Percentiles rank a stretch among this genome's conserved stretches.
Conservation (phyloP, 352 stramenopile species). For the Phytophthora palmivora region DNA sequence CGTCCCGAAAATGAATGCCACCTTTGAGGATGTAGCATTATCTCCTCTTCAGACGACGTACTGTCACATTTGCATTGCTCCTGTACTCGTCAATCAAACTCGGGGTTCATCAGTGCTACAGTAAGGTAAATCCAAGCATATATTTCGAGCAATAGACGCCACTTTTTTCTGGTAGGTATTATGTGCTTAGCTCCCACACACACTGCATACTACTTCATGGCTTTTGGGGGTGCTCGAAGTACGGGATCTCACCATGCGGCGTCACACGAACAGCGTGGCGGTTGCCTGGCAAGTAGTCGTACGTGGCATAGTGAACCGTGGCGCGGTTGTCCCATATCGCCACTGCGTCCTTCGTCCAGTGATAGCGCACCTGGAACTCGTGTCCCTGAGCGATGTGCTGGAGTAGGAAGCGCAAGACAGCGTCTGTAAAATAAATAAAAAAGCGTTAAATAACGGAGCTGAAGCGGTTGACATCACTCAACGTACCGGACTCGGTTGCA, state of each 20-base stretch:
- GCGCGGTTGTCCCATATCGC: conserved; percentile 30
- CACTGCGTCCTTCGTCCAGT: conserved; percentile 29
- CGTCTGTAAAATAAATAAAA: conserved; percentile 2
- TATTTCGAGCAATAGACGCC: no score
- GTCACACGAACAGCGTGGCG: conserved; percentile 28
- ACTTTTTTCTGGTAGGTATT: no score
- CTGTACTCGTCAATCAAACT: no score
- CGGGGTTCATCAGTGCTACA: no score
- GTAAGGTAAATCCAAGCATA: no score
- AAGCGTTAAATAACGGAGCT: background rate
- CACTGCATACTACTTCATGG: background rate
- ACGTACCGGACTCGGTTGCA: conserved; percentile 41
- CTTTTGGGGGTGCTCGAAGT: conserved; percentile 13
- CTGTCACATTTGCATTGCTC: no score
- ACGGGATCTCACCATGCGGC: conserved; percentile 25
- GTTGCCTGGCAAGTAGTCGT: conserved; percentile 27
- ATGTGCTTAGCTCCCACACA: no score
- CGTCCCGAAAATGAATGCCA: no score
- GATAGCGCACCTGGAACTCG: conserved; percentile 28
- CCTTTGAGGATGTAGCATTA: no score
- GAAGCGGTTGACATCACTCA: no score
- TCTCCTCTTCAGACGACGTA: no score
- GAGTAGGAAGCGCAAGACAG: conserved; percentile 23
- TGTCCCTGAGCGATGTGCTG: conserved; percentile 24
- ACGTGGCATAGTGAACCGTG: conserved; percentile 28